These are phyloP conservation scores for Pleurozium schreberi DNA, from an alignment of 225 moss, liverwort and hornwort species.

Conservation along the genomic window DNA sequence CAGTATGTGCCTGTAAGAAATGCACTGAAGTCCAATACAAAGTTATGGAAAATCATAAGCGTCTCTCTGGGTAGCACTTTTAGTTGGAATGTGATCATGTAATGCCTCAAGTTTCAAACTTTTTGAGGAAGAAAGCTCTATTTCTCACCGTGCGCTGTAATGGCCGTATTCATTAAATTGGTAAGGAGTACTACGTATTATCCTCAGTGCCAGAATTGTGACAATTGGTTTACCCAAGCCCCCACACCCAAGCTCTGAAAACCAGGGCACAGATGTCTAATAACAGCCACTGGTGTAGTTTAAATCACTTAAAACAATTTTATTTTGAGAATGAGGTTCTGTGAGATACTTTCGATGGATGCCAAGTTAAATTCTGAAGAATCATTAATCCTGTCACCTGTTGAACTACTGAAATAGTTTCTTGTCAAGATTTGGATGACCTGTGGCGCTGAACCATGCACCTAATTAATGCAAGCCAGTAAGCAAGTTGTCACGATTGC, in stretches of 20 bases:
- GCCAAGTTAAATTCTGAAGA: not conserved
- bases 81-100: not conserved
- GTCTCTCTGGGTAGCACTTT: not conserved
- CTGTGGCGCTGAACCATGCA: not conserved
- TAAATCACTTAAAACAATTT: no score
- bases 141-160: not conserved
- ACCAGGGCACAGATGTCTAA: not conserved
- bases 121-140: not conserved
- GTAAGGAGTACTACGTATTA: no score
- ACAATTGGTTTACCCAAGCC: not conserved
- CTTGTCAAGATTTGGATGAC: not conserved
- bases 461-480: not conserved
- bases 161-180: not conserved
- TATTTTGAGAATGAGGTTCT: no score
- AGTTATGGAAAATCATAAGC: not conserved
- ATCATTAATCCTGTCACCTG: not conserved
- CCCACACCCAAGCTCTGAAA: not conserved
- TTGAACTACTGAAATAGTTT: not conserved
- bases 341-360: not conserved
- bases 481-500: not conserved
- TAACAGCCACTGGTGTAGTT: not conserved
- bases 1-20: not conserved
- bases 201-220: not conserved
- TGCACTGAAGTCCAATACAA: not conserved
- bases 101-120: not conserved